Evolutionary conservation across 345 rosid species (phyloP).

Genomic region (Dovyalis caffra): DNA sequence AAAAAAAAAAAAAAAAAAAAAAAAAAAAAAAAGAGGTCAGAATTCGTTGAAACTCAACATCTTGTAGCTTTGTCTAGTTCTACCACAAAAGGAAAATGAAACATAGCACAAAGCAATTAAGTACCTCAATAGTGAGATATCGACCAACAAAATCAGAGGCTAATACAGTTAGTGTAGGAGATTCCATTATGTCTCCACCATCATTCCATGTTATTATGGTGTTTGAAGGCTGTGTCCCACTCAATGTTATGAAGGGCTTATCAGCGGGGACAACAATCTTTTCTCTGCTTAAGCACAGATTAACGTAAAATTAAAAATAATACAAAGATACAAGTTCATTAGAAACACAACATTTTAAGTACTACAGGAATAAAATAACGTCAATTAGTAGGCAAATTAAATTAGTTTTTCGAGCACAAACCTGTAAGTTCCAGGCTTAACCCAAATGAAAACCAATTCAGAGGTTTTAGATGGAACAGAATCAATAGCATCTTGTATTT

Average conservation of each 20-base stretch:
- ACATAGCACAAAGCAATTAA: not conserved
- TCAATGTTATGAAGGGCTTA: constrained; percentile 71
- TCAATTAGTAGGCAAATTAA: not conserved
- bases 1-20: constrained; percentile 1
- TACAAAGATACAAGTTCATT: no score
- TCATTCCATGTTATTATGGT: constrained; percentile 54
- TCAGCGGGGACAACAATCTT: constrained; percentile 58
- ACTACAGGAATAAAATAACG: not conserved
- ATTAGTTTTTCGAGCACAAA: constrained; percentile 11
- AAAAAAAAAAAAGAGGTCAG: not conserved
- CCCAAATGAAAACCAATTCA: constrained; percentile 47
- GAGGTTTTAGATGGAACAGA: constrained; percentile 53
- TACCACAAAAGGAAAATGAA: not conserved
- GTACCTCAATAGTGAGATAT: constrained; percentile 61
- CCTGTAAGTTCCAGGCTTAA: constrained; percentile 75
- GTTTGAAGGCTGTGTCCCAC: constrained; percentile 49
- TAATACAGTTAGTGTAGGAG: constrained; percentile 53
- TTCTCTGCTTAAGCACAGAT: constrained; percentile 33
- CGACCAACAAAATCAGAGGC: constrained; percentile 67
- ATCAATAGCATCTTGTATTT: constrained; percentile 69
- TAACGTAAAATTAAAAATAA: not conserved
- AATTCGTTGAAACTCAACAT: not conserved
- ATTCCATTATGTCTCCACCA: constrained; percentile 42
- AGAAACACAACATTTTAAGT: no score
- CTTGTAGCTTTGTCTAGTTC: not conserved